Conservation (phyloP, 139 green algal genomes). For the Nannochloris sp. region DNA sequence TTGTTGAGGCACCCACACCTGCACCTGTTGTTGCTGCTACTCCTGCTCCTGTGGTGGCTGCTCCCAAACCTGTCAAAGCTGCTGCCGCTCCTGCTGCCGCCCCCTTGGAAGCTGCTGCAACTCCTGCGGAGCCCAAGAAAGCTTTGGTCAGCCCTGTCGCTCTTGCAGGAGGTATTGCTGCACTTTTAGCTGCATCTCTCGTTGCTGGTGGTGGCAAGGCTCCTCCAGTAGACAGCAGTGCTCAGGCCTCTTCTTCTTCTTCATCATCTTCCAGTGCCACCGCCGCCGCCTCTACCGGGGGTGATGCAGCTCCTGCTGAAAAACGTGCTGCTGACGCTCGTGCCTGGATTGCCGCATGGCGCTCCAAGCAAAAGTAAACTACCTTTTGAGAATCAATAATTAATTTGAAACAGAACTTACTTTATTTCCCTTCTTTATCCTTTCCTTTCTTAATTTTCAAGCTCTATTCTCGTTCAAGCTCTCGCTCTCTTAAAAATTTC, state of each 20-base stretch:
- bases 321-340: conserved; percentile 1
- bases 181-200: not conserved
- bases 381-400: not conserved
- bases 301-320: not conserved
- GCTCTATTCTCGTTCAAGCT: too few relatives aligned
- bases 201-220: not conserved
- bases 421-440: not conserved
- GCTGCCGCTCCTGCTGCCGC: not conserved
- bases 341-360: conserved; percentile 12
- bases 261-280: not conserved
- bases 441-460: too few relatives aligned
- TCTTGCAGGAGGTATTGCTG: not conserved
- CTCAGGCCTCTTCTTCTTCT: not conserved
- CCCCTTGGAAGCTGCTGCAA: not conserved
- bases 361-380: not conserved
- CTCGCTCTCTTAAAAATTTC: too few relatives aligned
- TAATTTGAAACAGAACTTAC: not conserved
- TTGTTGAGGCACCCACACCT: conserved; percentile 1
- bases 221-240: not conserved
- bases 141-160: too few relatives aligned
- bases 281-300: not conserved
- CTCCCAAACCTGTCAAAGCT: not conserved
- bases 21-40: conserved; percentile 5
- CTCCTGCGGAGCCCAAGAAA: too few relatives aligned
- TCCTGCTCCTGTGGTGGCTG: not conserved